Percentiles rank a stretch among this genome's conserved stretches.
phyloP scores from a whole-genome alignment of 1,139 yeast species.

The Yamadazyma sp. region DNA sequence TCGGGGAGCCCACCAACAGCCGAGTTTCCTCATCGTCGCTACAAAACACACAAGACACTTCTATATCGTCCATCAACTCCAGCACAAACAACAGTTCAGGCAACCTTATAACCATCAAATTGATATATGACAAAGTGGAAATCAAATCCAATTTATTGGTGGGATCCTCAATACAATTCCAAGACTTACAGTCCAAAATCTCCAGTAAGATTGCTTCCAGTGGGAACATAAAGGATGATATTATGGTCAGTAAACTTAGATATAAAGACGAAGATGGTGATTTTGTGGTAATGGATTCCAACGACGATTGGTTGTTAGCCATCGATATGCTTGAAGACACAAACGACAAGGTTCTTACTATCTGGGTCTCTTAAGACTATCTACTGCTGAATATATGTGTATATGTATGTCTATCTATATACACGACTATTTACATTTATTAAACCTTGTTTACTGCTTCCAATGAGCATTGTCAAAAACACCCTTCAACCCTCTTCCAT shows the following conservation, averaged over 20 bases:
- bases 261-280: slow-evolving; percentile 97
- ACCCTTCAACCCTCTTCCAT: slow-evolving; percentile 18
- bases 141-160: slow-evolving; percentile 38
- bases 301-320: slow-evolving; percentile 69
- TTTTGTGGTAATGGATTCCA: slow-evolving; percentile 80
- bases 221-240: slow-evolving; percentile 33
- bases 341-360: slow-evolving; percentile 36
- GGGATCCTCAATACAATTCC: slow-evolving; percentile 43
- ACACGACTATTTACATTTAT: slow-evolving; percentile 8
- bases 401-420: slow-evolving; percentile 1
- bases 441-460: slow-evolving; percentile 17
- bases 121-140: slow-evolving; percentile 49
- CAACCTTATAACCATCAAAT: slow-evolving; percentile 33
- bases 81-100: slow-evolving; percentile 10
- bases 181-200: slow-evolving; percentile 45
- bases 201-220: slow-evolving; percentile 36
- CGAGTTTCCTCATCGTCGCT: slow-evolving; percentile 19
- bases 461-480: slow-evolving; percentile 35
- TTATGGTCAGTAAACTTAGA: slow-evolving; percentile 54
- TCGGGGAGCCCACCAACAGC: slow-evolving; percentile 19
- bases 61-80: slow-evolving; percentile 18
- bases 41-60: slow-evolving; percentile 19
- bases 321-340: slow-evolving; percentile 53
- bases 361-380: slow-evolving; percentile 33
- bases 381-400: background rate